Percentiles rank a stretch among this genome's conserved stretches.
These are phyloP conservation scores for Hymenotorrendiella dingleyae DNA, from an alignment of 2,329 filamentous ascomycete species.

Conservation along the genomic window DNA sequence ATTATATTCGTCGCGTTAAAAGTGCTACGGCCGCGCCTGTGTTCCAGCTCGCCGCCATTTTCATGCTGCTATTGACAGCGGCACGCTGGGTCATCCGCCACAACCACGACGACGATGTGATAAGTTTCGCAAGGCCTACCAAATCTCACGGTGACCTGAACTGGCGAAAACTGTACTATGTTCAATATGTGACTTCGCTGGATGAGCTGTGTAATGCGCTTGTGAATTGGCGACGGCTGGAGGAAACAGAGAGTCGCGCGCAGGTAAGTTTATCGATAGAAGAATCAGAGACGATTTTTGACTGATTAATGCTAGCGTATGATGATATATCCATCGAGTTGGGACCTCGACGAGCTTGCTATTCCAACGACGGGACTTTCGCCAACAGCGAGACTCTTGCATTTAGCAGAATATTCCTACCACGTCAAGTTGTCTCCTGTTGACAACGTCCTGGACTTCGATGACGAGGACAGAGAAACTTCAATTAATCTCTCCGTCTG, in stretches of 20 bases:
- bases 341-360: conserved; percentile 19
- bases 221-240: conserved; percentile 26
- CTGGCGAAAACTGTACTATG: conserved; percentile 24
- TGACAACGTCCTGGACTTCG: conserved; percentile 17
- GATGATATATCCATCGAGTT: conserved; percentile 25
- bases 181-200: conserved; percentile 25
- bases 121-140: too few relatives aligned
- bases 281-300: neutral
- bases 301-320: conserved; percentile 8
- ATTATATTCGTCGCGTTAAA: conserved; percentile 19
- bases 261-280: conserved; percentile 11
- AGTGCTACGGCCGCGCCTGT: conserved; percentile 12
- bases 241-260: conserved; percentile 25
- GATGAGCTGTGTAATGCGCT: conserved; percentile 27
- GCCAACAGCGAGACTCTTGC: conserved; percentile 21
- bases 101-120: conserved; percentile 17
- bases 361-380: conserved; percentile 15
- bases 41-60: conserved; percentile 13
- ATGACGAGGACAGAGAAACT: conserved; percentile 10
- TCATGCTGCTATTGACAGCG: conserved; percentile 13
- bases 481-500: conserved; percentile 18
- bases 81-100: conserved; percentile 20
- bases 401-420: conserved; percentile 19
- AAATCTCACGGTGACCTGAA: too few relatives aligned
- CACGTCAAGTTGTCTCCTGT: conserved; percentile 23